Percentiles rank a stretch among this genome's conserved stretches.
phyloP scores from a whole-genome alignment of 495 filamentous ascomycete genomes.

The Aspergillus ellipticus region DNA sequence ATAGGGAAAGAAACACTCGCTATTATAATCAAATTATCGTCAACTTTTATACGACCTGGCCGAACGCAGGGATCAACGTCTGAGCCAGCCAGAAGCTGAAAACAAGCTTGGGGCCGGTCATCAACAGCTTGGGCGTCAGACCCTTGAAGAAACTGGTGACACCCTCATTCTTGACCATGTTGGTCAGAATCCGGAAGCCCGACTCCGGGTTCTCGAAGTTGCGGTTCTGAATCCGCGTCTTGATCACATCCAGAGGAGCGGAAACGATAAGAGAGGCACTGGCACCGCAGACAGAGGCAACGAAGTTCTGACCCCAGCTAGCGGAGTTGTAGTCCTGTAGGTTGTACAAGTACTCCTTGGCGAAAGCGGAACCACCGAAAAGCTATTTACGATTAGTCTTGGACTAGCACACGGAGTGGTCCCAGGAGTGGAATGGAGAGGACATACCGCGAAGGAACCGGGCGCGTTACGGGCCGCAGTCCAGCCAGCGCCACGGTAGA shows the following conservation, averaged over 20 bases:
- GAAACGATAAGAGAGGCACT: conserved; percentile 90
- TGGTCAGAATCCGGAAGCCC: conserved; percentile 82
- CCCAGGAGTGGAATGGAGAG: neutral
- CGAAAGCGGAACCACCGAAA: conserved; percentile 96
- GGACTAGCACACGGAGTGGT: conserved; percentile 10
- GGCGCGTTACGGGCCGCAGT: conserved; percentile 96
- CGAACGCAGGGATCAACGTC: conserved; percentile 76
- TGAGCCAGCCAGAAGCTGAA: conserved; percentile 99
- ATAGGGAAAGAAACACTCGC: conserved; percentile 8
- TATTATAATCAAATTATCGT: conserved; percentile 20
- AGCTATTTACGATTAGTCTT: conserved; percentile 53
- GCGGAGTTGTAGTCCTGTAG: conserved; percentile 92
- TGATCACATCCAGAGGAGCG: conserved; percentile 96
- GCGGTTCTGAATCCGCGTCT: conserved; percentile 97
- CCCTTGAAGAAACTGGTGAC: conserved; percentile 93
- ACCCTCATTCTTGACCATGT: conserved; percentile 90
- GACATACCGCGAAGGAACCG: conserved; percentile 88
- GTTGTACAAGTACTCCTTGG: conserved; percentile 90
- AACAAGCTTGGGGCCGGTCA: conserved; percentile 97
- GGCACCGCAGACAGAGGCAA: conserved; percentile 91
- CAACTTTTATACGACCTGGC: conserved; percentile 51
- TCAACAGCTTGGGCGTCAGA: conserved; percentile 90
- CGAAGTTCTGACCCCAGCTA: conserved; percentile 93
- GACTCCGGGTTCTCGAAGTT: conserved; percentile 98
- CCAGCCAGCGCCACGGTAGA: conserved; percentile 97